Conservation (phyloP, 2,329 filamentous ascomycete species). For the Exophiala spinifera region DNA sequence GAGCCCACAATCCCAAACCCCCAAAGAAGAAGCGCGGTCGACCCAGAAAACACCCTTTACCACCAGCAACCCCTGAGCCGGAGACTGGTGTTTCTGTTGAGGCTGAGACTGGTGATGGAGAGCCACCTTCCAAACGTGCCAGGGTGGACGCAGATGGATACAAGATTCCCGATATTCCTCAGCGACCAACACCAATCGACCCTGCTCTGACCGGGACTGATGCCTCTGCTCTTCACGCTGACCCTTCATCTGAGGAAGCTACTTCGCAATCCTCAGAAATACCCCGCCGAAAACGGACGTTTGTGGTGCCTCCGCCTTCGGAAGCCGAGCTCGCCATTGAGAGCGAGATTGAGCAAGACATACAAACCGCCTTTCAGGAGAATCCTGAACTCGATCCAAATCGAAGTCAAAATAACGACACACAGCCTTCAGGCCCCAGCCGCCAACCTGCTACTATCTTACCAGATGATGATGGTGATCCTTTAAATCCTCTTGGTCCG, state of each 20-base stretch:
- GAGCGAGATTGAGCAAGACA: conserved; percentile 63
- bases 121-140: conserved; percentile 32
- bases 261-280: conserved; percentile 2
- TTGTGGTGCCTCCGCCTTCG: conserved; percentile 50
- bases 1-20: conserved; percentile 55
- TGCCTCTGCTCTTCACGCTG: neutral
- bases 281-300: conserved; percentile 34
- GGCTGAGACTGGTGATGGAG: conserved; percentile 43
- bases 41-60: conserved; percentile 27
- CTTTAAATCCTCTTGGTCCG: neutral
- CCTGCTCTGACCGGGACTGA: conserved; percentile 35
- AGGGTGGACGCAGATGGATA: conserved; percentile 66
- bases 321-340: conserved; percentile 60
- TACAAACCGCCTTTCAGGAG: conserved; percentile 60
- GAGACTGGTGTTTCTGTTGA: conserved; percentile 45
- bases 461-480: neutral
- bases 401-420: neutral
- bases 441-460: neutral
- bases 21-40: conserved; percentile 47
- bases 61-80: conserved; percentile 41
- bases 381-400: conserved; percentile 21
- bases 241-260: neutral
- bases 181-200: conserved; percentile 39
- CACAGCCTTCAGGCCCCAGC: neutral
- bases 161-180: conserved; percentile 53